Evolutionary conservation across 176 grass and related monocot species (phyloP).

Genomic region (Musa troglodytarum): DNA sequence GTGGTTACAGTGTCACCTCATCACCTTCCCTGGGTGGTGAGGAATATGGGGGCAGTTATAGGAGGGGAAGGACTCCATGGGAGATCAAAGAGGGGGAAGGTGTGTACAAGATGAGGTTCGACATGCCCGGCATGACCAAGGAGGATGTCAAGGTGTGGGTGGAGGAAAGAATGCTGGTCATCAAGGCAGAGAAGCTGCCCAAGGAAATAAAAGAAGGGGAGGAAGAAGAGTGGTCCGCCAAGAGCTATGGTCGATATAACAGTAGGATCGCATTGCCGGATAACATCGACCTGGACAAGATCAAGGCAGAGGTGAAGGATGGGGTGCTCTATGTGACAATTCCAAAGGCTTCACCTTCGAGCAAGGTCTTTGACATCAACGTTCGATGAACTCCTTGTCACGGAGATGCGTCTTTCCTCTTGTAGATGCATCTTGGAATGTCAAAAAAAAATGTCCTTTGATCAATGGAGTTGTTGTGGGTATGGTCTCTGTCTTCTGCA

Average conservation of each 20-base stretch:
- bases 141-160: slow-evolving; percentile 36
- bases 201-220: neutral
- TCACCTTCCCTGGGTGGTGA: neutral
- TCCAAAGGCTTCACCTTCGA: slow-evolving; percentile 26
- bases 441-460: too few species aligned
- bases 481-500: too few species aligned
- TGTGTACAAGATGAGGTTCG: slow-evolving; percentile 38
- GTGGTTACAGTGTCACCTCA: slow-evolving; percentile 15
- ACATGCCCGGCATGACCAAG: slow-evolving; percentile 45
- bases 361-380: slow-evolving; percentile 33
- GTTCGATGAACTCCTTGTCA: slow-evolving; percentile 16
- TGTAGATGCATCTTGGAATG: too few species aligned
- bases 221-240: slow-evolving; percentile 25
- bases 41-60: neutral
- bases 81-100: slow-evolving; percentile 36
- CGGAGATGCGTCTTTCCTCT: too few species aligned
- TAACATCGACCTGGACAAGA: slow-evolving; percentile 39
- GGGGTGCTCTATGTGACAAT: slow-evolving; percentile 38
- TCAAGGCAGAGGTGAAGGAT: slow-evolving; percentile 36
- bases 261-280: slow-evolving; percentile 37
- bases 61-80: slow-evolving; percentile 37
- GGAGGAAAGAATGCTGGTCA: slow-evolving; percentile 32
- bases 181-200: slow-evolving; percentile 31
- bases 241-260: slow-evolving; percentile 42
- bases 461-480: too few species aligned